These are phyloP conservation scores for Kodamaea neixiangensis DNA, from an alignment of 805 yeast species.

Conservation along the genomic window DNA sequence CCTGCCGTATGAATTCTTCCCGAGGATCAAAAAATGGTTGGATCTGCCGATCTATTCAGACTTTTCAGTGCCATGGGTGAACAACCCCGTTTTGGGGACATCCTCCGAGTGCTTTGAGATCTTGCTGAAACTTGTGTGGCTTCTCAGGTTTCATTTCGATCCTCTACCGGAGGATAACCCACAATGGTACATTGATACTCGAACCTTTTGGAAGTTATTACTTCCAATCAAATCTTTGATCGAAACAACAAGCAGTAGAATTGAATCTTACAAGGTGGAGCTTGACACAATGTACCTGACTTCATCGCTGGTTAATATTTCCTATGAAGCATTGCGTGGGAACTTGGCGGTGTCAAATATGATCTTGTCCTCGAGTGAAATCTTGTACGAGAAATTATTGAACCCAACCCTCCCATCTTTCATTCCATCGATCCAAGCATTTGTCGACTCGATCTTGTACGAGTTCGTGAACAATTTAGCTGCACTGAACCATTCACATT, in stretches of 20 bases:
- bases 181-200: constrained; percentile 9
- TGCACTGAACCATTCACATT: constrained; percentile 10
- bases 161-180: constrained; percentile 2
- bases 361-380: constrained; percentile 13
- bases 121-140: constrained; percentile 39
- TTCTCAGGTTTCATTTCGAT: constrained; percentile 24
- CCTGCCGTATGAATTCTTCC: constrained; percentile 43
- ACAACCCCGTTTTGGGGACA: constrained; percentile 43
- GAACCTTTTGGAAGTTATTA: constrained; percentile 13
- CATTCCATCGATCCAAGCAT: constrained; percentile 11
- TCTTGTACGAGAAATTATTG: constrained; percentile 14
- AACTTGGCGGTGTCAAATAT: constrained; percentile 15
- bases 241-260: constrained; percentile 3
- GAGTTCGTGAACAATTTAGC: constrained; percentile 8
- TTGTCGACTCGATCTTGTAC: constrained; percentile 8
- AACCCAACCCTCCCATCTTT: constrained; percentile 15
- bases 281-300: not conserved
- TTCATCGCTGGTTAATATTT: constrained; percentile 3
- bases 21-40: constrained; percentile 28
- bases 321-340: constrained; percentile 12
- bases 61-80: constrained; percentile 44
- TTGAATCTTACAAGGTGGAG: constrained; percentile 8
- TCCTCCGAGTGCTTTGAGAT: constrained; percentile 38
- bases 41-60: constrained; percentile 35
- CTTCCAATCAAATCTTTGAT: constrained; percentile 11